A percentile compares a stretch with the other conserved stretches of the same genome.
Evolutionary conservation across 768 basidiomycete species (phyloP).

Genomic region (Porphyrellus cyaneotinctus): DNA sequence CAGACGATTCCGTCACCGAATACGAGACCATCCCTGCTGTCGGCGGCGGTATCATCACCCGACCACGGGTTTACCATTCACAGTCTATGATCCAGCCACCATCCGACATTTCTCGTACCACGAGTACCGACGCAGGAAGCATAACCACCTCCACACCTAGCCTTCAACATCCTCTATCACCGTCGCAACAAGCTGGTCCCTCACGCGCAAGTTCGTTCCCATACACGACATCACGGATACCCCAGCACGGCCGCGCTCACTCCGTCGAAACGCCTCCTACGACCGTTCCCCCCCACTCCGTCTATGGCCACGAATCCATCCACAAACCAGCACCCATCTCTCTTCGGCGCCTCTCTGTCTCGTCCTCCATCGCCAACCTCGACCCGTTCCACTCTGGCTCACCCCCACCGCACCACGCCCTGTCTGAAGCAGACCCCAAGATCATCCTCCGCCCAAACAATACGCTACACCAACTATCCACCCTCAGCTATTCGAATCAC

Average conservation of each 20-base stretch:
- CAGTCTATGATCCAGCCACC: constrained; percentile 69
- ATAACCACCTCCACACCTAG: not conserved
- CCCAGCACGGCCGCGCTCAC: constrained; percentile 40
- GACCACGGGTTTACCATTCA: constrained; percentile 81
- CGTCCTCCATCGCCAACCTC: constrained; percentile 24
- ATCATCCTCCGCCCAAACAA: constrained; percentile 73
- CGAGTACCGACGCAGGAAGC: constrained; percentile 54
- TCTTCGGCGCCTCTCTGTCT: constrained; percentile 34
- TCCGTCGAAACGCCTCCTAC: constrained; percentile 47
- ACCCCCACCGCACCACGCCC: constrained; percentile 30
- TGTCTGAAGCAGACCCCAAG: constrained; percentile 44
- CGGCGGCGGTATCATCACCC: constrained; percentile 82
- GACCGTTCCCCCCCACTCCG: constrained; percentile 24
- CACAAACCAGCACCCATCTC: constrained; percentile 16
- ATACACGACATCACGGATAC: constrained; percentile 5
- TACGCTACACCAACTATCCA: constrained; percentile 80
- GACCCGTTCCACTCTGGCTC: constrained; percentile 36
- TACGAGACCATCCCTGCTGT: constrained; percentile 91
- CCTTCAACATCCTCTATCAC: constrained; percentile 2
- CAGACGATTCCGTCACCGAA: constrained; percentile 49
- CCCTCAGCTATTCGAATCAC: constrained; percentile 85
- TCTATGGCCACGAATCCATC: constrained; percentile 15
- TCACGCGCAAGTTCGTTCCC: constrained; percentile 12
- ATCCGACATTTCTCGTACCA: constrained; percentile 14
- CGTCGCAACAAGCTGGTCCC: constrained; percentile 29